Base-by-base conservation (phyloP, 2,329 filamentous ascomycete species). In the Dendrostoma leiphaemia region DNA sequence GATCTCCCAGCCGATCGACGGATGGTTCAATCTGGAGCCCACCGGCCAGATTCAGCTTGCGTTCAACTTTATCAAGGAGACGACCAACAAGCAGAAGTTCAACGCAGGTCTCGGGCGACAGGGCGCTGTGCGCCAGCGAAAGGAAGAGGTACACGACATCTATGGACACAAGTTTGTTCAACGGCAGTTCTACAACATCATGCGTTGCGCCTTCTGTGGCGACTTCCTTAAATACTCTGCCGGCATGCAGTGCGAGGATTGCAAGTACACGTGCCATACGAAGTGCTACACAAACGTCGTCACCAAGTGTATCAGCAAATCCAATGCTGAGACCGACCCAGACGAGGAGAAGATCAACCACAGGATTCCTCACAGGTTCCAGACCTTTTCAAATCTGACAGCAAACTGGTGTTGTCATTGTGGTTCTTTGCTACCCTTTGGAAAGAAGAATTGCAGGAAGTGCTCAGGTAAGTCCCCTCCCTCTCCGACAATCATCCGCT, bases 261-360 rank as follows among this genome's bases (percentile, higher is more conserved):
- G 94, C 88, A 97, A 97, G 75, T 97, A 97, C 75, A 97, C 93
- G 35, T 99, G 94, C 73, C 94, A 99, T 73, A 93, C 91, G 65
- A 97, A 97, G 74, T 99, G 94, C 70, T 99, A 97, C 72, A 77
- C 84, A 15, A 96, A 92, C 71, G 94, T 99, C 44, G 94, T 99
- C 64, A 99, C 94, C 60, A 99, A 99, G 74, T 99, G 94, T 76
- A 99, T 99, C 72, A 97, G 93, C 76, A 97, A 99, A 72, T 97
- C 93, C 59, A 99, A 99, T 69, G 93, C 94, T 60, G 94, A 99
- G 71, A 96, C 91, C 6, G 94, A 99, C 70, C 93, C 94, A 21
- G 94, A 99, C 72, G 94, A 99, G 73, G 94, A 97, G 74, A 99
- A 97, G 79, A 95, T 99, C 83, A 99, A 99, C 70, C 94, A 99